Base-by-base conservation (phyloP, 345 rosid genomes). In the Acer campestre region DNA sequence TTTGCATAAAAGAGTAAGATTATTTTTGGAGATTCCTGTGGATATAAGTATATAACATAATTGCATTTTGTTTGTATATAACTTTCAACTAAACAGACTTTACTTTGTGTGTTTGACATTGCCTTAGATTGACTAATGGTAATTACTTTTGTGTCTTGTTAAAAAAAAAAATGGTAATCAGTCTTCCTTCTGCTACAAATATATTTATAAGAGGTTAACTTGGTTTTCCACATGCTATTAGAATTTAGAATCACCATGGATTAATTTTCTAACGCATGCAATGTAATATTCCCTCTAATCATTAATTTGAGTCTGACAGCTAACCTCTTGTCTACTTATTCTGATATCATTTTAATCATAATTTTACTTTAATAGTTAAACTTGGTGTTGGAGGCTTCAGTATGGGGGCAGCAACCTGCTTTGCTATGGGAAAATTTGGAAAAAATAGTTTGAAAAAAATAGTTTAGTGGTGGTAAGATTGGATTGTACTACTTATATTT, bases 341-440 rank as follows among this genome's bases (percentile, higher is more conserved):
- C 55, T 69, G 23, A 38, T 35, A 18, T 71, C 14, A 14, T 73
- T 78, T 29, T 82, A 48, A 81, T 48, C n/a, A 29, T 49, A 63
- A 74, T 49, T 61, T 80, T 80, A 55, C 77, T 64, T 78, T 78
- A 76, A 51, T 91, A 95, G 99, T 96, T 78, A 94, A 94, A 89
- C 86, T 94, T 73, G 99, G 97, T 59, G 78, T 96, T 80, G 99
- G 99, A 81, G 99, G 99, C 61, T 96, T 96, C 90, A 94, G 99
- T 83, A 96, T 96, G 99, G 99, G 99, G 79, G 97, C 98, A 10
- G 99, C 93, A 62, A 88, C 88, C 58, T 94, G 97, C 88, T 94
- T 86, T 78, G 81, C 90, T 63, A 78, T 74, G 3, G 90, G 93
- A 59, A 91, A 94, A 82, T 92, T 84, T 81, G 92, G 86, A 80